phyloP scores from a whole-genome alignment of 768 basidiomycete species.

The Megacollybia marginata region DNA sequence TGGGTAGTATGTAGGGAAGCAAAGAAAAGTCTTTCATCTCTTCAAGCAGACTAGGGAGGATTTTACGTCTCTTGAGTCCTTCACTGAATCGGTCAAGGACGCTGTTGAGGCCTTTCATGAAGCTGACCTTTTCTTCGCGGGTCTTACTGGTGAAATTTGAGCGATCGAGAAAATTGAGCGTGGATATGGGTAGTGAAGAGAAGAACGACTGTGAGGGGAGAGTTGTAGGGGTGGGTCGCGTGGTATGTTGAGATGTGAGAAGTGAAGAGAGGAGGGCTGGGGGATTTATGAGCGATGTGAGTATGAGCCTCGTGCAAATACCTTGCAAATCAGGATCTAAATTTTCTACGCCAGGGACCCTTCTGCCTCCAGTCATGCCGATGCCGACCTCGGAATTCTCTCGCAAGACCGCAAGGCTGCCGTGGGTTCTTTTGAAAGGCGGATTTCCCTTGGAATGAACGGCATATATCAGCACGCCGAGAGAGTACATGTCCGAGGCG shows the following conservation, averaged over 20 bases:
- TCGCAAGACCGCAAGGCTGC: constrained; percentile 60
- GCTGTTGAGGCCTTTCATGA: constrained; percentile 81
- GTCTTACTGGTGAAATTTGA: constrained; percentile 93
- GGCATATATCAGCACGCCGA: constrained; percentile 87
- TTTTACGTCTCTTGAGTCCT: constrained; percentile 78
- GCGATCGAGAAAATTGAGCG: constrained; percentile 91
- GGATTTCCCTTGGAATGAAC: constrained; percentile 85
- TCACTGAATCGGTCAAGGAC: constrained; percentile 86
- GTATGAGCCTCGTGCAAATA: constrained; percentile 16
- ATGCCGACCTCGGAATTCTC: constrained; percentile 30
- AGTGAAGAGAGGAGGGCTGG: constrained; percentile 61
- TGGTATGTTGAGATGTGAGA: constrained; percentile 69
- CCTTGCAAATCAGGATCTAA: constrained; percentile 73
- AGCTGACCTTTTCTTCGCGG: constrained; percentile 91
- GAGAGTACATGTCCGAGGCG: constrained; percentile 87
- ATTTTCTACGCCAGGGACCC: constrained; percentile 52
- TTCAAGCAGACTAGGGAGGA: constrained; percentile 87
- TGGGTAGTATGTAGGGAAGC: constrained; percentile 91
- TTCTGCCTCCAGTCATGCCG: constrained; percentile 38
- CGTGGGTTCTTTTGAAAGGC: constrained; percentile 76
- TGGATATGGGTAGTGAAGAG: constrained; percentile 91
- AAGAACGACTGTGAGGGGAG: constrained; percentile 88
- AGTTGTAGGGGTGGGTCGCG: constrained; percentile 69
- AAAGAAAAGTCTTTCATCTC: constrained; percentile 91
- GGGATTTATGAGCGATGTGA: neutral